phyloP scores from a whole-genome alignment of 2,329 filamentous ascomycete species.

The Penicillium occitanis region DNA sequence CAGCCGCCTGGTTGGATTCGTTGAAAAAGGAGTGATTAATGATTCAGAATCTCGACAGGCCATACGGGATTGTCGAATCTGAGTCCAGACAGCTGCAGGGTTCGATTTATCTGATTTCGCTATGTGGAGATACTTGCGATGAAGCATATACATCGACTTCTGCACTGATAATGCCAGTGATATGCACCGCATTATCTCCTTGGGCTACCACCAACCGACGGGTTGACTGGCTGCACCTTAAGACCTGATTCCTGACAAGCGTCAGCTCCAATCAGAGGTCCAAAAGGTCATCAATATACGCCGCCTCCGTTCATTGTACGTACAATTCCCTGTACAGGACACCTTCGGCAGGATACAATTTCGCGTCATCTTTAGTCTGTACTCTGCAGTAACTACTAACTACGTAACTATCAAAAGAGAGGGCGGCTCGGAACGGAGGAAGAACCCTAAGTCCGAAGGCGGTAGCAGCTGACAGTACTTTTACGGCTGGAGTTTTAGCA shows the following conservation, averaged over 20 bases:
- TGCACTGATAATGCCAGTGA: neutral
- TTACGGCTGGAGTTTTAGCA: too few relatives aligned
- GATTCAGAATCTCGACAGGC: neutral
- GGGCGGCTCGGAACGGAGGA: too few relatives aligned
- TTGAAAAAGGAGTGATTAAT: neutral
- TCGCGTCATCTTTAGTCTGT: too few relatives aligned
- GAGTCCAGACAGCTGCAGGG: neutral
- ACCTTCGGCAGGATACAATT: too few relatives aligned
- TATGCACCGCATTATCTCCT: neutral
- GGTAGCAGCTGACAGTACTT: too few relatives aligned
- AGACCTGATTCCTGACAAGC: neutral
- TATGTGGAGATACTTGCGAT: neutral
- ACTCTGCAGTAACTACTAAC: too few relatives aligned
- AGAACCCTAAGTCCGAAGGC: too few relatives aligned
- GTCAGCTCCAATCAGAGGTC: too few relatives aligned
- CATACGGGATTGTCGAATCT: neutral
- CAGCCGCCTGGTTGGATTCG: neutral
- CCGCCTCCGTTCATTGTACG: too few relatives aligned
- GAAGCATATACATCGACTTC: neutral
- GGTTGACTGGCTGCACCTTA: neutral
- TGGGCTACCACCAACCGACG: neutral
- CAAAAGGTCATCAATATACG: too few relatives aligned
- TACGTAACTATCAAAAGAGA: too few relatives aligned
- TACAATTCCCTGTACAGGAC: too few relatives aligned
- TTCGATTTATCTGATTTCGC: neutral